Base-by-base conservation (phyloP, 805 yeast species). In the Schwanniomyces pseudopolymorphus region DNA sequence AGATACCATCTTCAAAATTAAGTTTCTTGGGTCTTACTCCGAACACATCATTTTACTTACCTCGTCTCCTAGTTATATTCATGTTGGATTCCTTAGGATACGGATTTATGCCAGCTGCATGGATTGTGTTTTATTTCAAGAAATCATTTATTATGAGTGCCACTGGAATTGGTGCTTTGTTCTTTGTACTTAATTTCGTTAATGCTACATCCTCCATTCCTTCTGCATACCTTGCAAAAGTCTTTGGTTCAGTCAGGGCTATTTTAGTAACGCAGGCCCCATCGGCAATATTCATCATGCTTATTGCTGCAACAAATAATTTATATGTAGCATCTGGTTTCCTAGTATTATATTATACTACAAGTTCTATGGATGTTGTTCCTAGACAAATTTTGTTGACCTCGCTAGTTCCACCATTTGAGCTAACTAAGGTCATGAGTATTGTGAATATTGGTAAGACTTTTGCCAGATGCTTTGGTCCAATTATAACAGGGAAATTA, bases 21-120 rank as follows among this genome's bases (percentile, higher is more conserved):
- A 49, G n/a, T 57, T 67, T 2, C 36, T 59, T 66, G 0, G 71
- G 73, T 1, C 56, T 77, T 10, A 74, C 85, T 0, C 73, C 86
- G 0, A 46, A 33, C 14, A 38, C 47, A 8, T 64, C 61, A 8
- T 54, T 67, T 6, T 66, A 77, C 7, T 59, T 84, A 40, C 61
- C 75, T 19, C 75, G 76, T 43, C 66, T 85, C 4, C 64, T 84
- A 20, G 61, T 77, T 5, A 74, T 85, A 14, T 91, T 90, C 59
- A 87, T 88, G 83, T 59, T 88, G 25, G 97, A 90, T 63, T 89
- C 96, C 1, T 75, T 90, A 42, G 97, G 96, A 0, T 83, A 81
- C 52, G 96, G 97, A 1, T 86, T 90, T 64, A 86, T 89, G 89
- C 84, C 96, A 2, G 74, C 83, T 39, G 85, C 96, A 1, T 91